Evolutionary conservation across 768 basidiomycete genomes (phyloP).

Genomic region (Mycena haematopus): DNA sequence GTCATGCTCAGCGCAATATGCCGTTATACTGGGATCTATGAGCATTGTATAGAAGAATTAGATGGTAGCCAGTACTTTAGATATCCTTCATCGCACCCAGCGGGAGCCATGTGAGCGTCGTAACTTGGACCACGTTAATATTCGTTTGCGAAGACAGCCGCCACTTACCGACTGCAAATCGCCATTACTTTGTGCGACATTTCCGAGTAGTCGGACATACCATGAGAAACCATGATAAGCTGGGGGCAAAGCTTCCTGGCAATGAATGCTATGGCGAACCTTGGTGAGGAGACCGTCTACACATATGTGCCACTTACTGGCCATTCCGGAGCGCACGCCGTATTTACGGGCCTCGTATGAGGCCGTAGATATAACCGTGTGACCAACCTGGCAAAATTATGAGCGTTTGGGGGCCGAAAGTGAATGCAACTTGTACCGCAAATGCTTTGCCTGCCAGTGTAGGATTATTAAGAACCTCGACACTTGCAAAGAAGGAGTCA

Average conservation of each 20-base stretch:
- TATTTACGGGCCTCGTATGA: constrained; percentile 92
- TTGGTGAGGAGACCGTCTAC: background rate
- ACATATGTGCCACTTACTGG: constrained; percentile 55
- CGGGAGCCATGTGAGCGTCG: constrained; percentile 76
- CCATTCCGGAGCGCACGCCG: constrained; percentile 94
- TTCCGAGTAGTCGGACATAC: constrained; percentile 68
- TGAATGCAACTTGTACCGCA: constrained; percentile 50
- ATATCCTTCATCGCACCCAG: constrained; percentile 91
- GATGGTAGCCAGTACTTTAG: constrained; percentile 68
- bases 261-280: constrained; percentile 70
- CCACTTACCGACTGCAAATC: constrained; percentile 55
- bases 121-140: constrained; percentile 35
- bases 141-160: background rate
- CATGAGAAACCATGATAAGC: constrained; percentile 69
- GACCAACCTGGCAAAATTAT: constrained; percentile 17
- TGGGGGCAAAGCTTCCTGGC: constrained; percentile 94
- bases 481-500: constrained; percentile 91
- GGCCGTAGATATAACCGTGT: constrained; percentile 27
- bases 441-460: constrained; percentile 75
- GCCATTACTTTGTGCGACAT: constrained; percentile 80
- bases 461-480: constrained; percentile 73
- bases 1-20: constrained; percentile 74
- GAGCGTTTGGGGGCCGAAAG: background rate
- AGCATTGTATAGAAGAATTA: background rate
- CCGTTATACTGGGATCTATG: constrained; percentile 67